Percentiles rank a stretch among this genome's conserved stretches.
Conservation (phyloP, 1,284 basidiomycete species). For the Xerocomus nothofagi region DNA sequence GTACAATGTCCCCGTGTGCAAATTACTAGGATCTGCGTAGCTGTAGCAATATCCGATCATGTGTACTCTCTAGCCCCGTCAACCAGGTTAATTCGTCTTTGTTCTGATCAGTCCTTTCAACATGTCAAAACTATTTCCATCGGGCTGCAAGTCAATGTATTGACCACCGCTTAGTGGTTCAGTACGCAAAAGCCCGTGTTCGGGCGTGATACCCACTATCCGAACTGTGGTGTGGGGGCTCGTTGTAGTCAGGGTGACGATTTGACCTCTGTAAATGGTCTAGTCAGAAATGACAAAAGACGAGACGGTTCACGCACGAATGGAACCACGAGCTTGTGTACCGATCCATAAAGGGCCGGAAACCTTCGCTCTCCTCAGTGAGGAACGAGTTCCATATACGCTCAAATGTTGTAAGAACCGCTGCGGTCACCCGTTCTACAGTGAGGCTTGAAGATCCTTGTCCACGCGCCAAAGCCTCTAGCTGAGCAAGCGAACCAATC, state of each 20-base stretch:
- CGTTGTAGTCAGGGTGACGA: conserved; percentile 78
- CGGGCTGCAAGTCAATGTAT: conserved; percentile 80
- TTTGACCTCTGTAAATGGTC: conserved; percentile 64
- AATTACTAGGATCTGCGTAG: not conserved
- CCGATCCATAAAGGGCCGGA: conserved; percentile 74
- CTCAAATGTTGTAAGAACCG: conserved; percentile 80
- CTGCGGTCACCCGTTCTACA: conserved; percentile 76
- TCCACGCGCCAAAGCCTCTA: conserved; percentile 44
- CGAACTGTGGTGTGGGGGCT: conserved; percentile 70
- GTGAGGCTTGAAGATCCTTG: conserved; percentile 40
- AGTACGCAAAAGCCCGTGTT: conserved; percentile 87
- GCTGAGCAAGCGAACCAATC: conserved; percentile 78
- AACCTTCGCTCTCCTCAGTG: conserved; percentile 51
- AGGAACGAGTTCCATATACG: conserved; percentile 77
- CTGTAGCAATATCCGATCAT: conserved; percentile 3
- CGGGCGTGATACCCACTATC: conserved; percentile 84
- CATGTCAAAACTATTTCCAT: conserved; percentile 96
- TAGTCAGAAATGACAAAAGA: conserved; percentile 1
- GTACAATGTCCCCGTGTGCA: not conserved
- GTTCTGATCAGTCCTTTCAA: conserved; percentile 86
- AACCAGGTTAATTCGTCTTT: conserved; percentile 40
- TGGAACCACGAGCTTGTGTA: conserved; percentile 89
- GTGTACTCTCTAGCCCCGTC: not conserved
- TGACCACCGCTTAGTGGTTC: conserved; percentile 50
- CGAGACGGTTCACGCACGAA: conserved; percentile 57